These are phyloP conservation scores for Pachysandra terminalis DNA, from an alignment of 164 flowering plant genomes.

Conservation along the genomic window DNA sequence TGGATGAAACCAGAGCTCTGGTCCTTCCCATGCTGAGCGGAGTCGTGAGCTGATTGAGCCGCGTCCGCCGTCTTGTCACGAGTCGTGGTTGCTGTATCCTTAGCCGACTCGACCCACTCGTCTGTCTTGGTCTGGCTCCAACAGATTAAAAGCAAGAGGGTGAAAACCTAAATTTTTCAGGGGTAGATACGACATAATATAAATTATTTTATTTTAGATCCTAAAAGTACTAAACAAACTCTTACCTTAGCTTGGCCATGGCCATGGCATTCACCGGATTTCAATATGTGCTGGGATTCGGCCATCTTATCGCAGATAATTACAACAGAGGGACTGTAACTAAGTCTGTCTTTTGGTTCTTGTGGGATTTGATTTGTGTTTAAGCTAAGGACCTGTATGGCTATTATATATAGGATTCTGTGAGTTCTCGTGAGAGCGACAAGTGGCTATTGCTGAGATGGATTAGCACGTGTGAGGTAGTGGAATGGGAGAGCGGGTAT, in stretches of 20 bases:
- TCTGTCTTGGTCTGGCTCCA: slow-evolving; percentile 32
- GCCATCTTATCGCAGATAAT: not conserved
- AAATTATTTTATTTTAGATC: not conserved
- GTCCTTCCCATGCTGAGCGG: slow-evolving; percentile 27
- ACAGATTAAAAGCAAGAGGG: not conserved
- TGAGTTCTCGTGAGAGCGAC: too few species aligned
- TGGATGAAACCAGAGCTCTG: slow-evolving; percentile 36
- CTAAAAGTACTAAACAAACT: not conserved
- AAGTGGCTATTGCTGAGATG: too few species aligned
- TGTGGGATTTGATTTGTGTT: too few species aligned
- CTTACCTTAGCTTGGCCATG: slow-evolving; percentile 16
- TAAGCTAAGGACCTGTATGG: too few species aligned
- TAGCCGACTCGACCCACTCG: slow-evolving; percentile 25
- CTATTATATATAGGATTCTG: too few species aligned
- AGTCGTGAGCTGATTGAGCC: slow-evolving; percentile 20
- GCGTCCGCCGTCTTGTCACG: slow-evolving; percentile 24
- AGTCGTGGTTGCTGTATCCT: slow-evolving; percentile 30
- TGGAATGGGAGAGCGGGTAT: too few species aligned
- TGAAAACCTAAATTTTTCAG: not conserved
- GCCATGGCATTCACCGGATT: slow-evolving; percentile 13
- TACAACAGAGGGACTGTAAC: not conserved
- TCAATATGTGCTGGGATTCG: not conserved
- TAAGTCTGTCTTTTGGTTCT: too few species aligned
- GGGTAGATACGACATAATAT: not conserved
- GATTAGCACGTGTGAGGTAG: too few species aligned